phyloP scores from a whole-genome alignment of 192 early-diverging fungal genomes.

The Paraglomus brasilianum region DNA sequence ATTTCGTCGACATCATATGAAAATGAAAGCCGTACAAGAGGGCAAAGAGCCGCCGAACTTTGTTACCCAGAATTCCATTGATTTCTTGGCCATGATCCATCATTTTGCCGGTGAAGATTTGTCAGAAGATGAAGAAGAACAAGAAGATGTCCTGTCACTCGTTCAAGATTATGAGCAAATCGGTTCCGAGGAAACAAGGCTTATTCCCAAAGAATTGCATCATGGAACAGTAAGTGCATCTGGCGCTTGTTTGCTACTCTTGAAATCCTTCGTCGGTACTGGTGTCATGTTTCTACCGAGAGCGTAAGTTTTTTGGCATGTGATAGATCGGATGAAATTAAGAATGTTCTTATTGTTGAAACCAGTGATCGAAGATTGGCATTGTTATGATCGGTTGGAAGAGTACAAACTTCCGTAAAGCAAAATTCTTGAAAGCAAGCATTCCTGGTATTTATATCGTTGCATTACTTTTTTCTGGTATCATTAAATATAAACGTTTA shows the following conservation, averaged over 20 bases:
- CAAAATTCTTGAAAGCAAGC: neutral
- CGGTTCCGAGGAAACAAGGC: conserved; percentile 35
- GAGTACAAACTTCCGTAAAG: neutral
- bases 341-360: no score
- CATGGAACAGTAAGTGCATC: conserved; percentile 64
- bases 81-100: conserved; percentile 89
- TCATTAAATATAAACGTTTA: conserved; percentile 28
- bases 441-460: neutral
- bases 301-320: conserved; percentile 45
- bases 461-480: neutral
- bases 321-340: neutral
- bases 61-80: conserved; percentile 89
- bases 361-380: no score
- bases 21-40: conserved; percentile 62
- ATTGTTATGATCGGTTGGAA: no score
- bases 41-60: conserved; percentile 67
- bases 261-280: conserved; percentile 82
- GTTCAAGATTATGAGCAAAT: conserved; percentile 29
- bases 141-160: conserved; percentile 36
- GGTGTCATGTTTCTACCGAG: conserved; percentile 68
- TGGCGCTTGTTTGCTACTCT: conserved; percentile 74
- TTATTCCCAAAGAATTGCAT: conserved; percentile 41
- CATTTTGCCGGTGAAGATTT: conserved; percentile 94
- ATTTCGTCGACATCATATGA: conserved; percentile 85
- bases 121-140: conserved; percentile 73